Conservation (phyloP, 2,329 filamentous ascomycete species). For the Botrytis fragariae region DNA sequence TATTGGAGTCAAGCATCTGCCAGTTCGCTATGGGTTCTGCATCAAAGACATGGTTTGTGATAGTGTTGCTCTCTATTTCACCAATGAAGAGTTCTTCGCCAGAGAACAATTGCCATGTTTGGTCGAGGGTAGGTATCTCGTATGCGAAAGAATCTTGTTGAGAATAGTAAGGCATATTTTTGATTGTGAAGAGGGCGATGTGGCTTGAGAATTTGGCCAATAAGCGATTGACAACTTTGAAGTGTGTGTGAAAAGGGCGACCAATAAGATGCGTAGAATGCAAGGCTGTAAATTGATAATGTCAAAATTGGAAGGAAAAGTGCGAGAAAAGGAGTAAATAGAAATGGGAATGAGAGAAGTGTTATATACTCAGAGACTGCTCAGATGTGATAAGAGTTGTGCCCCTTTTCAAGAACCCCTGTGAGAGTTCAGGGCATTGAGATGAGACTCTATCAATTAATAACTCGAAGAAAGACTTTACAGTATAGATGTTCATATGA, state of each 20-base stretch:
- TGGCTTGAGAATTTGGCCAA: background rate
- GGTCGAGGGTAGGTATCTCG: background rate
- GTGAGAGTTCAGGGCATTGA: background rate
- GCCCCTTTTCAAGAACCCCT: background rate
- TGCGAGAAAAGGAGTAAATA: background rate
- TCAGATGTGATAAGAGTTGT: background rate
- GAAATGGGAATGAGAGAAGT: background rate
- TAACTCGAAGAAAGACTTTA: background rate
- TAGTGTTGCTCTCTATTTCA: background rate
- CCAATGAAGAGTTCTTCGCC: background rate
- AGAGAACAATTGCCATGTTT: background rate
- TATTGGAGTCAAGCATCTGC: background rate
- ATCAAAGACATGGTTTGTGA: background rate
- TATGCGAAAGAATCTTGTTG: background rate
- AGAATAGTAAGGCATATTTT: background rate
- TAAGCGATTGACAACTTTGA: background rate
- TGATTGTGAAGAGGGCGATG: background rate
- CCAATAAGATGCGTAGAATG: background rate
- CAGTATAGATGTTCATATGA: background rate
- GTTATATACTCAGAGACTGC: background rate
- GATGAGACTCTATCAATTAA: background rate
- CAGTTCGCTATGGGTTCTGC: background rate
- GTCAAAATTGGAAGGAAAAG: background rate
- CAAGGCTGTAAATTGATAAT: background rate
- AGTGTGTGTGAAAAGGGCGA: constrained; percentile 4